Conservation (phyloP, 495 filamentous ascomycete genomes). For the Penicillium daleae region DNA sequence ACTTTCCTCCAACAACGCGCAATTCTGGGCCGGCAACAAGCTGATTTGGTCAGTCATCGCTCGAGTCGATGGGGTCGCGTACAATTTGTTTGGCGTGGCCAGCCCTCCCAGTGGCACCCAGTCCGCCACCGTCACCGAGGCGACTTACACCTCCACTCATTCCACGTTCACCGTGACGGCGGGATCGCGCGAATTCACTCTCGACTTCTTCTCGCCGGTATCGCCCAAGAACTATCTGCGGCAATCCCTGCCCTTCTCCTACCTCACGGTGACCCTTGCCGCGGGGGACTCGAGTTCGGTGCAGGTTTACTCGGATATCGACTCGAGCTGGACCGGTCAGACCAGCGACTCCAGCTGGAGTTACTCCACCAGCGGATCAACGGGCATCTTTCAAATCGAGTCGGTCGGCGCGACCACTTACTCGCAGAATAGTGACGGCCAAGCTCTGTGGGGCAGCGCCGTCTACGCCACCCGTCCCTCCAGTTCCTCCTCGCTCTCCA, state of each 20-base stretch:
- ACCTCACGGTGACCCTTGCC: conserved; percentile 67
- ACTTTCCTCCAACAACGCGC: conserved; percentile 37
- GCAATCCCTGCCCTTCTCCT: conserved; percentile 78
- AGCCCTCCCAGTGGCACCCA: conserved; percentile 23
- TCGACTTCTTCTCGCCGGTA: conserved; percentile 76
- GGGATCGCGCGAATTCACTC: conserved; percentile 35
- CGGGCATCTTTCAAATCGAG: conserved; percentile 35
- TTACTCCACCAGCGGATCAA: conserved; percentile 30
- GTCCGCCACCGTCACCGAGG: conserved; percentile 37
- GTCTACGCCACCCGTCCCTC: conserved; percentile 42
- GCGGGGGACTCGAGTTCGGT: conserved; percentile 30
- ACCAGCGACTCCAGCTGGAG: conserved; percentile 29
- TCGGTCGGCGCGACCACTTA: conserved; percentile 30
- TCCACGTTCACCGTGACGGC: conserved; percentile 42
- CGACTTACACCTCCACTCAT: conserved; percentile 46
- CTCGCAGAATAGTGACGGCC: conserved; percentile 34
- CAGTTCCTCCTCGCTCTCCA: conserved; percentile 25
- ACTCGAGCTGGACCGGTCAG: conserved; percentile 49
- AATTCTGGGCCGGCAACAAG: conserved; percentile 51
- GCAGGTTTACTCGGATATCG: conserved; percentile 50
- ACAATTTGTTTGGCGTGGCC: conserved; percentile 49
- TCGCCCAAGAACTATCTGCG: conserved; percentile 77
- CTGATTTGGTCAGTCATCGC: conserved; percentile 49
- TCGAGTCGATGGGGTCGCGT: conserved; percentile 45
- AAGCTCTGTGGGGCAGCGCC: conserved; percentile 47